Evolutionary conservation across 306 rosid species (phyloP).

Genomic region (Corylus heterophylla): DNA sequence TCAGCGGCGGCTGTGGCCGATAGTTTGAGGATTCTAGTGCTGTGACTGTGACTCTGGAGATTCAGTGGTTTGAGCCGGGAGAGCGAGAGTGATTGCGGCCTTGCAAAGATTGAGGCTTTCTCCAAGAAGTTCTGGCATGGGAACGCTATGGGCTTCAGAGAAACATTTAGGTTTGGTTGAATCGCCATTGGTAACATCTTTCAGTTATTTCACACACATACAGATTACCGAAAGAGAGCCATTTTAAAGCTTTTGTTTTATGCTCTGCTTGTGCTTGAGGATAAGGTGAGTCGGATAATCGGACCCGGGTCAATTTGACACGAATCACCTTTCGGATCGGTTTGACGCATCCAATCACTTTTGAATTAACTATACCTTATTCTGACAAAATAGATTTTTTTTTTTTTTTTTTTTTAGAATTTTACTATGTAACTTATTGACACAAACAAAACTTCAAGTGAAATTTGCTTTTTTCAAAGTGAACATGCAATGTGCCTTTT

Average conservation of each 20-base stretch:
- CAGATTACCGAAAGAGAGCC: background rate
- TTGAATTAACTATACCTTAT: too few relatives aligned
- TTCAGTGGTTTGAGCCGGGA: background rate
- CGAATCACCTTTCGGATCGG: background rate
- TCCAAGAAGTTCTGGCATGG: conserved; percentile 21
- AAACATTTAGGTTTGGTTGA: conserved; percentile 42
- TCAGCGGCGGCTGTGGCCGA: conserved; percentile 44
- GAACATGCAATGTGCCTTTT: too few relatives aligned
- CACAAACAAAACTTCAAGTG: too few relatives aligned
- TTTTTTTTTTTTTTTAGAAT: too few relatives aligned
- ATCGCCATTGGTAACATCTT: conserved; percentile 44
- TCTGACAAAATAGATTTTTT: too few relatives aligned
- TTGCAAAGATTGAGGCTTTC: conserved; percentile 27
- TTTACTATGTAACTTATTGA: too few relatives aligned
- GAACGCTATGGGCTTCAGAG: conserved; percentile 38
- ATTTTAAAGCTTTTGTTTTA: background rate
- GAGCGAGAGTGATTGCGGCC: conserved; percentile 21
- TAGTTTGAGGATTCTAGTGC: conserved; percentile 8
- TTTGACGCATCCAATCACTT: background rate
- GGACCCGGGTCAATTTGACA: background rate
- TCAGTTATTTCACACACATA: background rate
- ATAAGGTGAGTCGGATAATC: conserved; percentile 2
- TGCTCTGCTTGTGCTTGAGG: background rate
- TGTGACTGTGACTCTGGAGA: background rate
- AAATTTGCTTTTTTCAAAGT: too few relatives aligned